Base-by-base conservation (phyloP, 805 yeast species). In the Myxozyma udenii region DNA sequence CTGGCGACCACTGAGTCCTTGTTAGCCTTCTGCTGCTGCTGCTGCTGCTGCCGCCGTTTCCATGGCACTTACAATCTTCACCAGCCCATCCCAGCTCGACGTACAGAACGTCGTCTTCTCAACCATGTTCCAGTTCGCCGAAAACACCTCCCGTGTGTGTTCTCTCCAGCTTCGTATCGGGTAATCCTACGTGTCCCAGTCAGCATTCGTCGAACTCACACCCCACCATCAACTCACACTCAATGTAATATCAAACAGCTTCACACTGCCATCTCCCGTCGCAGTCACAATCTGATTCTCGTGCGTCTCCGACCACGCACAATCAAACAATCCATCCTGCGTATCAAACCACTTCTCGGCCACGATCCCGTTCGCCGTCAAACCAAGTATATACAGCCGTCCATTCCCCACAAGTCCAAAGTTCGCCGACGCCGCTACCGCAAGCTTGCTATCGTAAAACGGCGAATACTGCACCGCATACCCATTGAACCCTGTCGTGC, bases 361-460 rank as follows among this genome's bases (percentile, higher is more conserved):
- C 67, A 3, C 75, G 69, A 41, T 62, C 0, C 98, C 98, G 55
- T 74, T 71, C 21, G 80, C 78, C 46, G 76, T 78, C 42, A 91
- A 85, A 44, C 80, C 81, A 22, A 91, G 71, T 1, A 91, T 74
- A 60, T 73, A 83, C 25, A 91, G 71, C 60, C 87, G 77, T 4
- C 98, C 98, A 68, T 91, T 91, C 2, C 98, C 98, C 2, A 89
- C 96, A 3, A 91, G 72, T 1, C 98, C 98, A 68, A 82, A 91
- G 71, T 91, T 93, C 24, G 97, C 88, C 0, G 96, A 84, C 0
- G 95, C 76, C 0, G 95, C 95, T 28, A 88, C 91, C 0, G 96
- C 96, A 21, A 91, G 64, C 63, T 87, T 85, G 70, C 85, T 87
- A 68, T 91, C 98, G 62, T 81, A 86, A 63, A 82, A 91, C 1